Base-by-base conservation (phyloP, 176 grass and related monocot species). In the Carex myosuroides region DNA sequence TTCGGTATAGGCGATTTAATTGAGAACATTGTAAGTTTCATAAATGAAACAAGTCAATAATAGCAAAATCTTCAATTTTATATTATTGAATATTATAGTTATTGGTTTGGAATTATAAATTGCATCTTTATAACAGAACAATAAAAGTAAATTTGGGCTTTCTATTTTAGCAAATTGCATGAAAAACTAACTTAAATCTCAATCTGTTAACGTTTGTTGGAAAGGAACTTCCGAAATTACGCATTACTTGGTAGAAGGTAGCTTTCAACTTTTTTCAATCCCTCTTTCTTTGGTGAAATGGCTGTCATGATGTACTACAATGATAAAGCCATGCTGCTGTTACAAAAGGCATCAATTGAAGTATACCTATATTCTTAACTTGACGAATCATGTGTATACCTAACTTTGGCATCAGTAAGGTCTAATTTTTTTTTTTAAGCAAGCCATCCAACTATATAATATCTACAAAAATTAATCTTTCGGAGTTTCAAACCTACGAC, bases 191-290 rank as follows among this genome's bases (percentile, higher is more conserved):
- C 21, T 57, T 1, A 57, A 41, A 70, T 0, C 14, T 70, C 12
- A 78, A 30, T 78, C 73, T 32, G 52, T 57, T 57, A 16, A 41
- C 14, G 41, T 67, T 35, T 7, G 46, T 33, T 78, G 73, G 52
- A 50, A 55, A 78, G 73, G 8, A 56, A 29, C 3, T 35, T 8
- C 22, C 13, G 0, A 57, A 22, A 74, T 13, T 13, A 33, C 1
- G 73, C 26, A 52, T 78, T 56, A 17, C 22, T 17, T 76, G 72
- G 73, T 55, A 1, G 42, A 77, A 77, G 6, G 22, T 30, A 57
- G 73, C 73, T 78, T 78, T 78, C 73, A 78, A 78, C 50, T 78
- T 57, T 33, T 57, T 35, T 57, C 24, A 57, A 33, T 55, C 73
- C 39, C 12, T 2, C 1, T 56, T 33, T 54, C 57, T 10, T 55